Evolutionary conservation across 2,329 filamentous ascomycete species (phyloP), one percentile per base, ranked within the genome.

Genomic region (Colletotrichum tropicale): DNA sequence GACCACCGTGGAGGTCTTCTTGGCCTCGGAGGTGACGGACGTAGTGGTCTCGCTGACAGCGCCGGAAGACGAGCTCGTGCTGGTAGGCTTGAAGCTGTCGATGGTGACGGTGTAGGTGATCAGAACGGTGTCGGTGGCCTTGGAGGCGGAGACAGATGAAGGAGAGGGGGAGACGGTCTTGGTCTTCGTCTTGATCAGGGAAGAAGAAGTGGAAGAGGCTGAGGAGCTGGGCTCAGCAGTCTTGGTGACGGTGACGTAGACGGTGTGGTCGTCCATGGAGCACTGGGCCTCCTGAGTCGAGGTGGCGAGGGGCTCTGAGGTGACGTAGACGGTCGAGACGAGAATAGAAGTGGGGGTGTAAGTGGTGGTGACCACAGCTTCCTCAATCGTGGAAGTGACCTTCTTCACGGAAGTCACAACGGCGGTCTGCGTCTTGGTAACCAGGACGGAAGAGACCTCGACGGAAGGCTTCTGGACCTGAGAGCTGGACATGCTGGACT

Each of bases 231-330:
- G 58, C 32, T 24, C 56, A 48, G 65, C 52, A 10, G 70, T 65
- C 75, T 78, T 48, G 56, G 75, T 78, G 68, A 78, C 36, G 13
- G 76, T 78, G 32, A 71, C 28, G 52, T 69, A 75, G 52, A 74
- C 56, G 4, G 76, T 77, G 21, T 77, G 76, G 21, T 72, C 43
- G 16, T 60, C 55, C 15, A 13, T 64, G 16, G 72, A 75, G 67
- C 67, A 71, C 64, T 68, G 56, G 21, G 55, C 66, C 55, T 65
- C 73, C 2, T 38, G 48, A 30, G 58, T 43, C 6, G 58, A n/a
- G 36, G 56, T 36, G 24, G 34, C 16, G 28, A 43, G 30, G 24
- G 52, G 43, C 56, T 67, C 30, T 6, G 43, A 30, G 24, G 43
- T 43, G 36, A 71, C 52, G 13, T 66, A 70, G 18, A 70, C 38